These are phyloP conservation scores for Mortierella sp. DNA, from an alignment of 371 early-diverging fungal genomes.

Conservation along the genomic window DNA sequence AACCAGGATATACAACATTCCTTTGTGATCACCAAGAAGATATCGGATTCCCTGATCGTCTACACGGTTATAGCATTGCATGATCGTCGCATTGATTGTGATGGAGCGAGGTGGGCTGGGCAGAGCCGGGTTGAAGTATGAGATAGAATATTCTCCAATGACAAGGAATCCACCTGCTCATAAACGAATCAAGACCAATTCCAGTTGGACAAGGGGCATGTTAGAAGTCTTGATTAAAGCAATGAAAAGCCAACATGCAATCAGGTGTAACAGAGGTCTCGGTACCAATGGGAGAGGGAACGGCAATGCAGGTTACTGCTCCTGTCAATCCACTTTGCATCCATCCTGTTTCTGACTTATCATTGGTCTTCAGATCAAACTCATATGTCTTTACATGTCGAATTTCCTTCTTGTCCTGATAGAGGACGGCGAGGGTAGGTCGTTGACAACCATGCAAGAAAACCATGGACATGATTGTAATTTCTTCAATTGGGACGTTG, in stretches of 20 bases:
- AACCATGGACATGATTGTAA: slow-evolving; percentile 74
- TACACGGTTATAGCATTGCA: slow-evolving; percentile 46
- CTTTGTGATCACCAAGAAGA: slow-evolving; percentile 83
- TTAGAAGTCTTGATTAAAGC: background rate
- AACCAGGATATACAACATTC: slow-evolving; percentile 73
- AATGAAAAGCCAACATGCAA: background rate
- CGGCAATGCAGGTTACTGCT: slow-evolving; percentile 70
- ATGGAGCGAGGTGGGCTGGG: slow-evolving; percentile 54
- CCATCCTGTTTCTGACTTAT: slow-evolving; percentile 63
- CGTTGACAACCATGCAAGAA: slow-evolving; percentile 69
- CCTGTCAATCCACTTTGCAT: slow-evolving; percentile 64
- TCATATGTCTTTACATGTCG: slow-evolving; percentile 78
- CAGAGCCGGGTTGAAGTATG: slow-evolving; percentile 62
- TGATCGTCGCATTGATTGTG: slow-evolving; percentile 63
- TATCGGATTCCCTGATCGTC: slow-evolving; percentile 61
- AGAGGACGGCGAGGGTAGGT: slow-evolving; percentile 79
- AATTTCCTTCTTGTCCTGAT: slow-evolving; percentile 76
- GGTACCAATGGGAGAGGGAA: slow-evolving; percentile 62
- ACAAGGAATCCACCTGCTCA: slow-evolving; percentile 72
- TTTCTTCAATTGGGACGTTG: slow-evolving; percentile 74
- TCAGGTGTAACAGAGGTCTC: background rate
- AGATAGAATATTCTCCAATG: slow-evolving; percentile 77
- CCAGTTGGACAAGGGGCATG: background rate
- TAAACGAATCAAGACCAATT: no score
- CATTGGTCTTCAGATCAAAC: slow-evolving; percentile 62